These are phyloP conservation scores for Cucumis melo DNA, from an alignment of 306 rosid species.

Conservation along the genomic window DNA sequence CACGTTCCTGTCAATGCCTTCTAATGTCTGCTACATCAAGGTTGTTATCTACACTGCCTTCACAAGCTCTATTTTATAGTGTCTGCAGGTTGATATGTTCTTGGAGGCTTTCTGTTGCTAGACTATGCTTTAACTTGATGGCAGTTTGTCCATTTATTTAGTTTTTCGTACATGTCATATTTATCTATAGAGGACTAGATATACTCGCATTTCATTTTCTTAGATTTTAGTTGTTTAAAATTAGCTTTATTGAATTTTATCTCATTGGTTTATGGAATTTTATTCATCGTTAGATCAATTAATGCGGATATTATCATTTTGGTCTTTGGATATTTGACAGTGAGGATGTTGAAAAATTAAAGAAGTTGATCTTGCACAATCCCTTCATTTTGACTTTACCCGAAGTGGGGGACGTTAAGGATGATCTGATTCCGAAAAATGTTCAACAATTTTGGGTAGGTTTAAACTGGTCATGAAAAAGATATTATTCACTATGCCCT, in stretches of 20 bases:
- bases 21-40: conserved; percentile 96
- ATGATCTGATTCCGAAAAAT: conserved; percentile 69
- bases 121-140: background rate
- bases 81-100: background rate
- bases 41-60: conserved; percentile 27
- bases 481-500: background rate
- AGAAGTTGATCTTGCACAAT: conserved; percentile 85
- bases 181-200: background rate
- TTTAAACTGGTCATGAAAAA: background rate
- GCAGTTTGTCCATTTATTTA: background rate
- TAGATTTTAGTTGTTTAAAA: background rate
- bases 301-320: conserved; percentile 6
- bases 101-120: background rate
- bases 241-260: background rate
- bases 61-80: background rate
- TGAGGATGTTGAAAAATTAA: conserved; percentile 80
- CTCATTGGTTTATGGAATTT: background rate
- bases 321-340: conserved; percentile 28
- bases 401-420: conserved; percentile 64
- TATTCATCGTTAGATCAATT: background rate
- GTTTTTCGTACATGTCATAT: background rate
- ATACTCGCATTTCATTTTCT: background rate
- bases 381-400: conserved; percentile 80
- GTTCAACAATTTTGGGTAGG: conserved; percentile 91
- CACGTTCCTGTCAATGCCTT: conserved; percentile 86